A percentile compares a stretch with the other conserved stretches of the same genome.
Evolutionary conservation across 306 rosid genomes (phyloP).

Genomic region (Castanea mollissima): DNA sequence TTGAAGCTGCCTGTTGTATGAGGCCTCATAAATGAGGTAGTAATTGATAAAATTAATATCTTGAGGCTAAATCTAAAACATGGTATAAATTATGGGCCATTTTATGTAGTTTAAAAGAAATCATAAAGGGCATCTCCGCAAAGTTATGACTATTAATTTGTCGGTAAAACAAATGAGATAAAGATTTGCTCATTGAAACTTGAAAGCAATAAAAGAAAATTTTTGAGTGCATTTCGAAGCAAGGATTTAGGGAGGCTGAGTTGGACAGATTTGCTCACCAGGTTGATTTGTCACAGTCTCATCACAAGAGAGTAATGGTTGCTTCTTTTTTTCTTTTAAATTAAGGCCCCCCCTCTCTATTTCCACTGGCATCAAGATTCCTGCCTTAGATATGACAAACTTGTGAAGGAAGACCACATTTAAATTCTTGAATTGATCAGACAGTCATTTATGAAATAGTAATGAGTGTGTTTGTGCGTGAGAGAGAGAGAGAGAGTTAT

Average conservation of each 20-base stretch:
- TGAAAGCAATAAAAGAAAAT: not conserved
- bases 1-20: too few species aligned
- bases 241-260: conserved; percentile 21
- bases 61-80: too few species aligned
- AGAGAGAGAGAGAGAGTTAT: conserved; percentile 1
- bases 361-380: conserved; percentile 25
- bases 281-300: conserved; percentile 4
- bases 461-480: too few species aligned
- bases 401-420: conserved; percentile 35
- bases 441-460: conserved; percentile 13
- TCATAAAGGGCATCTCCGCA: not conserved
- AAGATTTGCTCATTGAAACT: not conserved
- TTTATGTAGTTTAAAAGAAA: not conserved
- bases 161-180: not conserved
- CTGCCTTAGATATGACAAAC: conserved; percentile 34
- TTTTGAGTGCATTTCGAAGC: conserved; percentile 6
- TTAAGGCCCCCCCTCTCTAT: conserved; percentile 21
- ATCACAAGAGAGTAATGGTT: conserved; percentile 11
- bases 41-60: too few species aligned
- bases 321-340: conserved; percentile 14
- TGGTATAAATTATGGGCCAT: too few species aligned
- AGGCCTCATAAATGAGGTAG: too few species aligned
- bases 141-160: not conserved
- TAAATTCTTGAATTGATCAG: not conserved
- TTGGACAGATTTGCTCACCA: conserved; percentile 16